Evolutionary conservation across 2,329 filamentous ascomycete species (phyloP).

Genomic region (Emmonsia crescens): DNA sequence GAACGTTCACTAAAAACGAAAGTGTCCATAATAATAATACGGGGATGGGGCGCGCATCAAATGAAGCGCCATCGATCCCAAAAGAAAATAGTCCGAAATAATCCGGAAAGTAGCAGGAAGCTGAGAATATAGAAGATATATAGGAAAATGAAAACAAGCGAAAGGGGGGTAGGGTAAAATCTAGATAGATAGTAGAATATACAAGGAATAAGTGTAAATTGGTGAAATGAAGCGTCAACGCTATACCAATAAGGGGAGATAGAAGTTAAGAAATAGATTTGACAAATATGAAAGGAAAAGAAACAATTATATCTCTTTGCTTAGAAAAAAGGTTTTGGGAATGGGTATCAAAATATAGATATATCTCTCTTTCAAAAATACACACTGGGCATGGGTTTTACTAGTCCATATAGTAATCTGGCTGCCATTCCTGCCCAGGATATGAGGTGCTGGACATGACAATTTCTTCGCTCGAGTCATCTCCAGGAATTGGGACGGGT

Average conservation of each 20-base stretch:
- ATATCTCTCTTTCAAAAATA: background rate
- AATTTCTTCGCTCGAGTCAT: slow-evolving; percentile 36
- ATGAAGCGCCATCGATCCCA: background rate
- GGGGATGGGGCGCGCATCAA: background rate
- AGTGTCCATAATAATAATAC: background rate
- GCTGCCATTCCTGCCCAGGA: slow-evolving; percentile 39
- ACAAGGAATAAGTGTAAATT: background rate
- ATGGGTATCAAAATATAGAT: background rate
- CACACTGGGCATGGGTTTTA: background rate
- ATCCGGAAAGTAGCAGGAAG: background rate
- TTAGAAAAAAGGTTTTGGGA: background rate
- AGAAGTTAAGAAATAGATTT: background rate
- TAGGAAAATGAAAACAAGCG: background rate
- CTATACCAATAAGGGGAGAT: background rate
- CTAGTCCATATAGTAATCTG: slow-evolving; percentile 10
- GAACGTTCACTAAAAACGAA: background rate
- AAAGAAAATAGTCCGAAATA: background rate
- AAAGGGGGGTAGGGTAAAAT: background rate
- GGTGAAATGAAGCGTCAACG: background rate
- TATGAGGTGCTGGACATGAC: slow-evolving; percentile 40
- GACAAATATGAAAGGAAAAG: background rate
- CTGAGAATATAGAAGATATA: background rate
- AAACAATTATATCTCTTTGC: background rate
- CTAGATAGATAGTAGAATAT: background rate
- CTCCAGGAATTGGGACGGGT: slow-evolving; percentile 18